Evolutionary conservation across 192 early-diverging fungal genomes (phyloP), one percentile per base, ranked within the genome.

Genomic region (Coemansia sp.): DNA sequence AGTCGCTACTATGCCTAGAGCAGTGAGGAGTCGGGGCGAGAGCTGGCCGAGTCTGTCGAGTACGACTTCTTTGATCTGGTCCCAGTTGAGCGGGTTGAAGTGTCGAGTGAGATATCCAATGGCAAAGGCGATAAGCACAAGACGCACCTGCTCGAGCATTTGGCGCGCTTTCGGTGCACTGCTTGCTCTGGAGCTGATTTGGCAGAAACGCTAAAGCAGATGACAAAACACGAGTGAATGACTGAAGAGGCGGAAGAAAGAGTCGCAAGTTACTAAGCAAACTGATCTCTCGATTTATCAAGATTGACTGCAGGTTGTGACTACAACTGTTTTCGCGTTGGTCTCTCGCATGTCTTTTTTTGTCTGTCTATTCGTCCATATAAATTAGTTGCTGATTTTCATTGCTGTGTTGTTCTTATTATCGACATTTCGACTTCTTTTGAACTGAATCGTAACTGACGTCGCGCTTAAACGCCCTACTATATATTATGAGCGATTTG

Each of bases 31-130:
- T 4, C 63, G 50, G 16, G 78, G 83, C 27, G 78, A 68, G 27
- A 81, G 66, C 64, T 80, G 78, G 39, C 66, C 65, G 31, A 81
- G 78, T 64, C 74, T 65, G 27, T 59, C 41, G 17, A 72, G 53
- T 0, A 72, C 68, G 3, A 73, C 61, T 44, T 85, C 78, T 37
- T 85, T 80, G 48, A 81, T 72, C 46, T 81, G 74, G 50, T 57
- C 69, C 72, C 78, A 80, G 73, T 80, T 85, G 64, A 85, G 72
- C 29, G 78, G 75, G 61, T 81, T 80, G 74, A 85, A 78, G 44
- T 85, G 83, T 33, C 83, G 74, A 4, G 83, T 81, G 24, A 85
- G 77, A 59, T 78, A 85, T 37, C 83, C 83, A 48, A 85, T 73
- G 27, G 78, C 74, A 70, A 85, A 85, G 19, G 83, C 78, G 54